Evolutionary conservation across 768 basidiomycete genomes (phyloP), one percentile per base, ranked within the genome.

Genomic region (Mycena floridula): DNA sequence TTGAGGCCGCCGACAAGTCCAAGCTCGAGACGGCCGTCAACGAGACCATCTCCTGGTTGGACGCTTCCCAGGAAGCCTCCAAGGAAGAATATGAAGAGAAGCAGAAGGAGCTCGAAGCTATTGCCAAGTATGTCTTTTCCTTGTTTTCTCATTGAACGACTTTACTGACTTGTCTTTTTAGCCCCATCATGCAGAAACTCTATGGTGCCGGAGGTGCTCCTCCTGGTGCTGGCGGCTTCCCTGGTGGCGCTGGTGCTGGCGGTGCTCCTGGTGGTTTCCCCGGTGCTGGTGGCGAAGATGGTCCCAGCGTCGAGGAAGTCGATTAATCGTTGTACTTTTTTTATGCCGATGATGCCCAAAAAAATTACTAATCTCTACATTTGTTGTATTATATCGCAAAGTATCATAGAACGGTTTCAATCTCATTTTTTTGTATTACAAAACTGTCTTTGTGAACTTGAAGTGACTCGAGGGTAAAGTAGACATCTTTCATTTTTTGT

Each of bases 11-110:
- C 15, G 91, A 93, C 78, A 91, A 92, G 76, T 54, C 75, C 53
- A 89, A 89, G 66, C 81, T 94, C 50, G 80, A 91, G 70, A 53
- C 70, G 47, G 77, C 86, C 25, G 83, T 93, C 62, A 81, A 88
- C 59, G 91, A 93, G 40, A 64, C 88, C 43, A 89, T 96, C 67
- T 60, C 70, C 26, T 91, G 88, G 88, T 82, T 96, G 50, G 92
- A 94, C 58, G 64, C 56, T 46, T 89, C 91, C 28, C 86, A 91
- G 60, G 89, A 95, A 59, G 95, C 79, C 2, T 86, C 86, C 52
- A 93, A 90, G 72, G 89, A 93, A 59, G 94, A 97, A 70, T 93
- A 94, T 68, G 88, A 89, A 64, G 76, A 75, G 58, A 86, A 82
- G 69, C 92, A 94, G 63, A 94, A 94, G 74, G 93, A 96, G 68